Evolutionary conservation across 345 rosid species (phyloP), one percentile per base, ranked within the genome.

Genomic region (Excoecaria agallocha): DNA sequence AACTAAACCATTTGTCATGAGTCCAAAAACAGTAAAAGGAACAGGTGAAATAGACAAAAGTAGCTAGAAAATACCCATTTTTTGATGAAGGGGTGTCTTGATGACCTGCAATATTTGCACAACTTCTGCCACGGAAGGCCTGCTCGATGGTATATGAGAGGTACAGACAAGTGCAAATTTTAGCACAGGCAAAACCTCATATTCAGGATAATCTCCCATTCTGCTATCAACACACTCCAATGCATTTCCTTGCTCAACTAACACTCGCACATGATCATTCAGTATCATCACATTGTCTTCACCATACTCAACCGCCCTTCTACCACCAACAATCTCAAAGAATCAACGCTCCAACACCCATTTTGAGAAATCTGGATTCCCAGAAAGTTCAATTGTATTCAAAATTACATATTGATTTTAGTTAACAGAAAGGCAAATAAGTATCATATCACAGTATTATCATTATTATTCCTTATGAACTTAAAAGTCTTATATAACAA

Each of bases 101-200:
- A 92, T 94, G 74, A 94, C 86, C 54, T 91, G 91, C 80, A 94
- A 78, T 62, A 94, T 94, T 71, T 94, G 98, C 77, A 92, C 94
- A 41, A 94, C 92, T 80, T 94, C 98, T 2, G 91, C 90, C 98
- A 94, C 92, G 43, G 97, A 90, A 48, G 98, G 98, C 76, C 98
- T 84, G 78, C 90, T 94, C 0, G 98, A 94, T 19, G 98, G 98
- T 45, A 92, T 83, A 57, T 92, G 98, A 68, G 93, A 91, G 3
- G 97, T 92, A 68, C 98, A 94, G 0, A 92, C 97, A 46, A 94
- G 64, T 15, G 96, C 98, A 80, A 94, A 73, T 84, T 94, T 94
- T 3, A 94, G 87, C 41, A 91, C 89, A 0, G 98, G 98, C 75
- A 92, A 66, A 8, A 92, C 98, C 76, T 94, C 97, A 66, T 92